Base-by-base conservation (phyloP, 2,329 filamentous ascomycete genomes). In the Arthrobotrys megalospora region DNA sequence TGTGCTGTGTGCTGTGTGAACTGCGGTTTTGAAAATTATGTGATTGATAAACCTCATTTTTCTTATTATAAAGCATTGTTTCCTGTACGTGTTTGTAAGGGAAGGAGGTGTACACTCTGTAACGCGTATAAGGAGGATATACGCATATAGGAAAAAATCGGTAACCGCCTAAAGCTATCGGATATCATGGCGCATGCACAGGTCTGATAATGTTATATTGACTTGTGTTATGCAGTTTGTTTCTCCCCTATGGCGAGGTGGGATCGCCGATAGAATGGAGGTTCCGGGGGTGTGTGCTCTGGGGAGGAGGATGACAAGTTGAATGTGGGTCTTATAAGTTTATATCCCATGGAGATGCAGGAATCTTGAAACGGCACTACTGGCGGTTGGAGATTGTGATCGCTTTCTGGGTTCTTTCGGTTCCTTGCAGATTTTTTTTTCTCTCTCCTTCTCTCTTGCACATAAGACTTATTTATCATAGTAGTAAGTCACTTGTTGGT, bases 311-410 rank as follows among this genome's bases (percentile, higher is more conserved):
- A 53, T 43, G 48, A 53, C 45, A 58, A 52, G 63, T 32, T n/a
- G 3, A 14, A 72, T 53, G 69, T 73, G 69, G 69, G 60, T 52
- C 69, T 38, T n/a, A 10, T 16, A 65, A 38, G 10, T 24, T 36
- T 58, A 50, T 67, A 58, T 63, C 68, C 69, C 60, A 66, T 65
- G 69, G 58, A 66, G 69, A 73, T 73, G 69, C 69, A 73, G 69
- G 60, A 73, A 60, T 73, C 41, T 66, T 73, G 69, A 73, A 73
- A 73, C 69, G 16, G 69, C 60, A 73, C 69, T 60, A 73, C 48
- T 58, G 21, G 47, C 47, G 38, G 32, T 16, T 52, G 38, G 52
- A 53, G 55, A 58, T 58, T 58, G 47, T 47, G 58, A 65, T 72
- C 58, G 45, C 21, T 45, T 64, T 38, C 14, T 45, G 43, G 21